These are phyloP conservation scores for Tolypocladium ovalisporum DNA, from an alignment of 2,329 filamentous ascomycete genomes.

Conservation along the genomic window DNA sequence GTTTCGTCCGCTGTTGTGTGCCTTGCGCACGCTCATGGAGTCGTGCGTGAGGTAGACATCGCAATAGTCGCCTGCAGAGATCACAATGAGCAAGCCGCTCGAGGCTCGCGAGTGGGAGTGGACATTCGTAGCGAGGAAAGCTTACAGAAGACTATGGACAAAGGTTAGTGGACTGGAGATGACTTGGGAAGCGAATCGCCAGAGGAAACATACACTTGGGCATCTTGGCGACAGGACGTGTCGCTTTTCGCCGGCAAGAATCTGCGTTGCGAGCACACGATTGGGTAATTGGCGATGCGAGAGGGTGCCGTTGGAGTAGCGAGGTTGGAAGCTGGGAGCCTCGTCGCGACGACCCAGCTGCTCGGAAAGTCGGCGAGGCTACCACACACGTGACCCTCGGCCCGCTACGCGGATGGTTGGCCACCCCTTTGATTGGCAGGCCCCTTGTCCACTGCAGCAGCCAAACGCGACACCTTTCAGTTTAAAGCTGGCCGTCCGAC, in stretches of 20 bases:
- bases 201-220: conserved; percentile 64
- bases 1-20: conserved; percentile 93
- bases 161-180: not conserved
- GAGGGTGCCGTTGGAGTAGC: not conserved
- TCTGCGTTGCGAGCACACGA: not conserved
- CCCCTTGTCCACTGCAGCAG: not conserved
- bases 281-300: not conserved
- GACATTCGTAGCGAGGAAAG: conserved; percentile 3
- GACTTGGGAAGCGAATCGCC: conserved; percentile 17
- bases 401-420: not conserved
- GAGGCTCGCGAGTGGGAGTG: not conserved
- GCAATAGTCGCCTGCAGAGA: conserved; percentile 70
- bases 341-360: not conserved
- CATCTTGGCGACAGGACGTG: conserved; percentile 43
- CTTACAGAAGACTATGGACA: conserved; percentile 11
- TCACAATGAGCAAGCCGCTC: conserved; percentile 17
- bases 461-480: conserved; percentile 9
- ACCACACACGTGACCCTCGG: not conserved
- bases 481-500: not conserved
- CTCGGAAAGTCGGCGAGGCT: not conserved
- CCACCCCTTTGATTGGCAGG: not conserved
- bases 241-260: not conserved
- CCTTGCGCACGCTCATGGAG: conserved; percentile 98
- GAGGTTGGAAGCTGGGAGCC: not conserved
- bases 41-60: conserved; percentile 99